A percentile compares a stretch with the other conserved stretches of the same genome.
Evolutionary conservation across 495 filamentous ascomycete species (phyloP).

Genomic region (Talaromyces thailandensis): DNA sequence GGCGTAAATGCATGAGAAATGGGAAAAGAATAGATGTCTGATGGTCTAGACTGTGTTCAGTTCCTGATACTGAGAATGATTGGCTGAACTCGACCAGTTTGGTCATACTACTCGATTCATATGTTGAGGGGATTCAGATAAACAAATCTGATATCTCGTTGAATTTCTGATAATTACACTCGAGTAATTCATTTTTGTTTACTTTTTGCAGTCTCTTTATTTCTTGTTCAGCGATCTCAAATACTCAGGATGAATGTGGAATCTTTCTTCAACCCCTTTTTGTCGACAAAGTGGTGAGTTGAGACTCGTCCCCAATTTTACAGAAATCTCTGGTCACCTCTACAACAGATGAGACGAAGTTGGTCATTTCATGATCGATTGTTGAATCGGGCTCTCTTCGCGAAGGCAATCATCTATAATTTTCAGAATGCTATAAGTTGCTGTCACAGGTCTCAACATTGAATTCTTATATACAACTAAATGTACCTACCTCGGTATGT

Average conservation of each 20-base stretch:
- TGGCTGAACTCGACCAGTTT: not conserved
- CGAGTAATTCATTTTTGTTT: not conserved
- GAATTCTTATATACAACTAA: no score
- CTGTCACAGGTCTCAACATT: no score
- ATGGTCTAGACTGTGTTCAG: not conserved
- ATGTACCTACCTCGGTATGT: no score
- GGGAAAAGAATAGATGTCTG: not conserved
- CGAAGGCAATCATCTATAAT: no score
- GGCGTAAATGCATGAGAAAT: not conserved
- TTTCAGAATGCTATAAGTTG: not conserved
- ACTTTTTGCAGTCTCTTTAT: not conserved
- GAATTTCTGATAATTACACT: not conserved
- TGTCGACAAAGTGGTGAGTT: not conserved
- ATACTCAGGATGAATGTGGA: not conserved
- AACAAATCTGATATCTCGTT: not conserved
- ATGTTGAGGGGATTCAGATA: not conserved
- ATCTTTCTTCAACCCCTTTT: not conserved
- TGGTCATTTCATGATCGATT: not conserved
- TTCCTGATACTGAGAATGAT: not conserved
- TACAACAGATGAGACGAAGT: not conserved
- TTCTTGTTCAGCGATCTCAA: not conserved
- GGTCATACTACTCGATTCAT: not conserved
- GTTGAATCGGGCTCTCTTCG: not conserved
- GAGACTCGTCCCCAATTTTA: not conserved
- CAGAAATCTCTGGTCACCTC: no score